phyloP scores from a whole-genome alignment of 2,329 filamentous ascomycete genomes.

The Penicillium sp. region DNA sequence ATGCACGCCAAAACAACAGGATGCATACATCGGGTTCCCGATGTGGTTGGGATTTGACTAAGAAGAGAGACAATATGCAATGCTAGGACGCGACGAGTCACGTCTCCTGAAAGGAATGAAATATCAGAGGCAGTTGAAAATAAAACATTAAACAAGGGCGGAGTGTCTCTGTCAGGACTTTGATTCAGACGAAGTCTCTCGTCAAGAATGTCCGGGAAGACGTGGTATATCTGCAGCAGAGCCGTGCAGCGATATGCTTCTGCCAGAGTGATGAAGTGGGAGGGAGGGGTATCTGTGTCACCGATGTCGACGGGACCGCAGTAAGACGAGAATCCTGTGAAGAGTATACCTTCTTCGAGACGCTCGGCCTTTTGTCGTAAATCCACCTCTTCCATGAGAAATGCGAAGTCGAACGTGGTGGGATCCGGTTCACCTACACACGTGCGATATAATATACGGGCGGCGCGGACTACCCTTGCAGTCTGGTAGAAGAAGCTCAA shows the following conservation, averaged over 20 bases:
- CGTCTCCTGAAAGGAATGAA: constrained; percentile 14
- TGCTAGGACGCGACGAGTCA: constrained; percentile 23
- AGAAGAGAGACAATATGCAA: constrained; percentile 27
- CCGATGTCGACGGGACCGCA: constrained; percentile 28
- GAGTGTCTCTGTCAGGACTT: constrained; percentile 9
- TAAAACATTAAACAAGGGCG: constrained; percentile 22
- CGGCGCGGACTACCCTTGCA: constrained; percentile 21
- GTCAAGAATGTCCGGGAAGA: constrained; percentile 26
- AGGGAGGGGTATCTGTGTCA: constrained; percentile 27
- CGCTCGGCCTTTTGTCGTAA: constrained; percentile 22
- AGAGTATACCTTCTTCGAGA: constrained; percentile 25
- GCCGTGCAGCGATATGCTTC: constrained; percentile 27
- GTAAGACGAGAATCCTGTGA: constrained; percentile 25
- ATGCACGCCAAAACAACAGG: constrained; percentile 25
- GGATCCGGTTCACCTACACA: constrained; percentile 13
- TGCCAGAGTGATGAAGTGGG: constrained; percentile 27
- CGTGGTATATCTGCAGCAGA: constrained; percentile 28
- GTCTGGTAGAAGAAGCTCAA: constrained; percentile 24
- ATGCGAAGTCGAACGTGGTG: constrained; percentile 21
- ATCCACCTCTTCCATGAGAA: constrained; percentile 23
- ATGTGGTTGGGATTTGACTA: constrained; percentile 26
- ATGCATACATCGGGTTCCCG: constrained; percentile 27
- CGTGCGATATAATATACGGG: constrained; percentile 19
- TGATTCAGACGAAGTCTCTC: constrained; percentile 18
- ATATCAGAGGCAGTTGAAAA: constrained; percentile 11